Conservation (phyloP, 257 asterid species). For the Sherardia arvensis region DNA sequence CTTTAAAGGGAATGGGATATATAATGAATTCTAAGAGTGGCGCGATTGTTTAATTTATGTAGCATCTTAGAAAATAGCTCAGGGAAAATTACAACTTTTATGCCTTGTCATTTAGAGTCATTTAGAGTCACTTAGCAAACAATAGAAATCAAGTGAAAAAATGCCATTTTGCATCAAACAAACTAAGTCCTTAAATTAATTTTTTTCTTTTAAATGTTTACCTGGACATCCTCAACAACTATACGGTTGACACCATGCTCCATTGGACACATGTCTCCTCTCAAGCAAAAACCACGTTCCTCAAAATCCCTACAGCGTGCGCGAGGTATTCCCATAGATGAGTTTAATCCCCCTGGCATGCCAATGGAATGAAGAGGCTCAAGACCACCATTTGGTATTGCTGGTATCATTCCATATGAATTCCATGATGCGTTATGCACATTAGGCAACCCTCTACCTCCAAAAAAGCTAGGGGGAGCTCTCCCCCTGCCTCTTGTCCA, state of each 20-base stretch:
- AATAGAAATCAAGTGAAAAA: background rate
- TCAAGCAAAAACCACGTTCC: constrained; percentile 97
- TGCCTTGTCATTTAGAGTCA: background rate
- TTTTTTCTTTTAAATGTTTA: constrained; percentile 14
- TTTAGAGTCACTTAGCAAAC: background rate
- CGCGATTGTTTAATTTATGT: background rate
- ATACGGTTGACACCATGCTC: constrained; percentile 97
- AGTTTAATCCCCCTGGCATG: constrained; percentile 64
- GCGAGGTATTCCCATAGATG: constrained; percentile 61
- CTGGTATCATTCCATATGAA: constrained; percentile 78
- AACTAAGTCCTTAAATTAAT: background rate
- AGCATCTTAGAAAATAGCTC: background rate
- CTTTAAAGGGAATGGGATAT: background rate
- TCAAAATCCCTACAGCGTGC: constrained; percentile 95
- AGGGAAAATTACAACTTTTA: background rate
- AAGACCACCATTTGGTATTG: constrained; percentile 67
- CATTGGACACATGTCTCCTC: constrained; percentile 99
- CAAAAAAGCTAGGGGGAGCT: constrained; percentile 58
- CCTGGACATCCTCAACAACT: constrained; percentile 99
- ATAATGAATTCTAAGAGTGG: background rate
- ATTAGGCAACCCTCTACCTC: constrained; percentile 67
- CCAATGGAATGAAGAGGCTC: constrained; percentile 68
- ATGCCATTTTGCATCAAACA: background rate
- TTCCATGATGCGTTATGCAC: constrained; percentile 55
- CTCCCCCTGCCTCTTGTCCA: constrained; percentile 69